These are phyloP conservation scores for Aspergillus saccharolyticus DNA, from an alignment of 495 filamentous ascomycete species.

Conservation along the genomic window DNA sequence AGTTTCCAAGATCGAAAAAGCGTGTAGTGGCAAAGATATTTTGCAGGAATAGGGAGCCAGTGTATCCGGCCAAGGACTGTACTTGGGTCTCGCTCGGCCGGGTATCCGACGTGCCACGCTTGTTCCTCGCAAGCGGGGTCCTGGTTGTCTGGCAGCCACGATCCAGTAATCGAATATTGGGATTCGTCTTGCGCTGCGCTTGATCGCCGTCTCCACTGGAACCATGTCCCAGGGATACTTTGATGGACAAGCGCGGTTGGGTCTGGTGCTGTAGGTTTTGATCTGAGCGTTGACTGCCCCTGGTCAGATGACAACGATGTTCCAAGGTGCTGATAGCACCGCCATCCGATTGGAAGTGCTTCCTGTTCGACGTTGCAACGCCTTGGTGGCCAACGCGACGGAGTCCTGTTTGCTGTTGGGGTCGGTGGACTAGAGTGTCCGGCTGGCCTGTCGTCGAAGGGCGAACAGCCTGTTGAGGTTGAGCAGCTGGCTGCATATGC, in stretches of 20 bases:
- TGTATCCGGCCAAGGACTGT: not conserved
- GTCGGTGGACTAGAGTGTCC: not conserved
- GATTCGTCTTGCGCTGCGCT: not conserved
- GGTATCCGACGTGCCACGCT: not conserved
- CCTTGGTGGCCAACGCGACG: not conserved
- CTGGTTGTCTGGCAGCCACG: not conserved
- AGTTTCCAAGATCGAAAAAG: slow-evolving; percentile 9
- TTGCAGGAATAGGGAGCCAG: not conserved
- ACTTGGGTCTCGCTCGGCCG: not conserved
- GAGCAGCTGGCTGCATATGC: not conserved
- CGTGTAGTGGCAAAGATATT: not conserved
- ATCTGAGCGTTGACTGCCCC: too few relatives aligned
- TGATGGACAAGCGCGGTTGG: not conserved
- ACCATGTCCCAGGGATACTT: not conserved
- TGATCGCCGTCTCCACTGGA: not conserved
- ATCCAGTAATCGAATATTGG: not conserved
- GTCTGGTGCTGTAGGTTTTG: not conserved
- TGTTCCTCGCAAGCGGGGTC: not conserved
- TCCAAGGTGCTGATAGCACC: not conserved
- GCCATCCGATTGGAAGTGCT: not conserved
- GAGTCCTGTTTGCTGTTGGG: not conserved
- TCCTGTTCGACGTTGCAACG: not conserved
- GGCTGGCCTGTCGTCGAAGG: not conserved
- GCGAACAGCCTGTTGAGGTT: not conserved
- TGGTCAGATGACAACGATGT: not conserved